These are phyloP conservation scores for Colletotrichum musicola DNA, from an alignment of 2,329 filamentous ascomycete genomes.

Conservation along the genomic window DNA sequence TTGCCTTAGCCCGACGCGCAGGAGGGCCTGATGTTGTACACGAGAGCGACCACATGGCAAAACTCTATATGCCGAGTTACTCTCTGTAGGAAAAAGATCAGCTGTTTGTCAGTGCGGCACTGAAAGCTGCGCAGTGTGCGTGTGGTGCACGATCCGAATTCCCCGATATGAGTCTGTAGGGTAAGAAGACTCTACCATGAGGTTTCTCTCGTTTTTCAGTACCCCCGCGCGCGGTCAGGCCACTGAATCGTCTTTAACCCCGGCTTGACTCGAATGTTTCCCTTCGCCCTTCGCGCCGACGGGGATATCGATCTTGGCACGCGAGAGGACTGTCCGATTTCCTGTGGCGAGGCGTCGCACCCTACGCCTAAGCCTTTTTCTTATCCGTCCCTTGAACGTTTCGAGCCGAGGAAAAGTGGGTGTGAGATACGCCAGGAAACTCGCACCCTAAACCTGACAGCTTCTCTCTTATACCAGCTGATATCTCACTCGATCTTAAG, in stretches of 20 bases:
- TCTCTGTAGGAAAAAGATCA: background rate
- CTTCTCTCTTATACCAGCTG: background rate
- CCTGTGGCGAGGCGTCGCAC: background rate
- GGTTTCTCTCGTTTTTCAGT: background rate
- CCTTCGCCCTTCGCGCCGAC: background rate
- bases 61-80: conserved; percentile 7
- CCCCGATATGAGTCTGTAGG: background rate
- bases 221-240: background rate
- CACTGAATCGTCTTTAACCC: conserved; percentile 18
- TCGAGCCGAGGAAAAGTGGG: background rate
- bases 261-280: conserved; percentile 24
- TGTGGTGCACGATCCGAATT: conserved; percentile 3
- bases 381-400: background rate
- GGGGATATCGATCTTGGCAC: background rate
- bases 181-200: conserved; percentile 2
- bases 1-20: background rate
- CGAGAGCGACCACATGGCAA: background rate
- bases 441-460: background rate
- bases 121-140: background rate
- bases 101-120: conserved; percentile 25
- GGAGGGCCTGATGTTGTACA: background rate
- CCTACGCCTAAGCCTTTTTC: background rate
- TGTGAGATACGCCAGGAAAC: background rate
- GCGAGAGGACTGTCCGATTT: background rate
- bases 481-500: too few relatives aligned